Base-by-base conservation (phyloP, 1,139 yeast genomes). In the Sugiyamaella neomexicana region DNA sequence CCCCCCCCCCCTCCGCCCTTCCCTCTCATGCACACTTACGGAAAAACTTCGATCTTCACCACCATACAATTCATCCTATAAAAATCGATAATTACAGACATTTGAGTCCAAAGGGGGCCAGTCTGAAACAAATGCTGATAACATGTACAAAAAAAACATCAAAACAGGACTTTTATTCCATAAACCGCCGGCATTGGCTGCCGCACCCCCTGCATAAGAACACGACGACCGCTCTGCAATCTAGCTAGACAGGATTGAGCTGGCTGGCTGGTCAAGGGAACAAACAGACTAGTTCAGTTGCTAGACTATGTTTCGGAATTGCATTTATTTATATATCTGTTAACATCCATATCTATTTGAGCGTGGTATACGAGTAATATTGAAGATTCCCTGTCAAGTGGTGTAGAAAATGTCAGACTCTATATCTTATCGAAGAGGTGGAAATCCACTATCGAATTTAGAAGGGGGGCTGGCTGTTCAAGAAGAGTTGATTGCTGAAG, bases 351-450 rank as follows among this genome's bases (percentile, higher is more conserved):
- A 20, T 20, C 25, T 20, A 5, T 20, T 20, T 5, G 25, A 20
- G 5, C 25, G 25, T 20, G 34, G n/a, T 7, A 12, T 27, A 27
- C 31, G 9, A 27, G 31, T 5, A 27, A 27, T 27, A 27, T 5
- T 5, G 9, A 27, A 5, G 31, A 27, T 27, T 27, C 9, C 9
- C n/a, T 9, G n/a, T 5, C 34, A 29, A 12, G 10, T 9, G 7
- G 10, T 5, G 34, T 4, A 20, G 25, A 20, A 20, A 46, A 46
- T 46, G 50, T 16, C 50, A 12, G 10, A 31, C 9, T 8, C 31
- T 6, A 46, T 34, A 27, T 46, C 50, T 9, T 46, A 46, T 38
- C 39, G 50, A 34, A 46, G 50, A 38, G 50, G 50, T 10, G 50
- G 50, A 25, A 38, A 37, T 29, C 27, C 50, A 10, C 7, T 23